Conservation (phyloP, 768 basidiomycete species). For the Mycena floridula region DNA sequence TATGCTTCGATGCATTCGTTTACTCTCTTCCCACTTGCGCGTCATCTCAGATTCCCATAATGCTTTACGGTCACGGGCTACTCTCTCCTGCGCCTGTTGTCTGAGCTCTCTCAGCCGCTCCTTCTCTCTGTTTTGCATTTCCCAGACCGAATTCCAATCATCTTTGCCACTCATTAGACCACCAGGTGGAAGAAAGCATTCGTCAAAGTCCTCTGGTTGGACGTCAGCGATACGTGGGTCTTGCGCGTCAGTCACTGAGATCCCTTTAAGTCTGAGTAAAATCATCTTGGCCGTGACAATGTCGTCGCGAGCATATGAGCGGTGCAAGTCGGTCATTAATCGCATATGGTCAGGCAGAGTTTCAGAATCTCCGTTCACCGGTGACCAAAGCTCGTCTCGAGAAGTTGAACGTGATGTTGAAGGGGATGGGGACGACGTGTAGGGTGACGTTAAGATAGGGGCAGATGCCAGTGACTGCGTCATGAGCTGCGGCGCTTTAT, state of each 20-base stretch:
- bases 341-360: background rate
- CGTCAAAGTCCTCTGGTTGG: background rate
- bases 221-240: too few relatives aligned
- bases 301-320: background rate
- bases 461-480: background rate
- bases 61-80: background rate
- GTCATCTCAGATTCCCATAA: too few relatives aligned
- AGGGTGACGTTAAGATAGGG: slow-evolving; percentile 9
- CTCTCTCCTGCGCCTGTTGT: background rate
- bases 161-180: too few relatives aligned
- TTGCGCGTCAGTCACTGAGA: background rate
- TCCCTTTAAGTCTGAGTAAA: background rate
- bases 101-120: background rate
- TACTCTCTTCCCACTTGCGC: too few relatives aligned
- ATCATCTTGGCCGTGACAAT: background rate
- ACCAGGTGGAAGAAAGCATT: too few relatives aligned
- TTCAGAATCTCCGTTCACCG: background rate
- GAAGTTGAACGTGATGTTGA: background rate
- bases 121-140: background rate
- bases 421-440: slow-evolving; percentile 10
- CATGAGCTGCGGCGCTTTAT: too few relatives aligned
- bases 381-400: background rate
- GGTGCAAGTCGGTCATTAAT: background rate
- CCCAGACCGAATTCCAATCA: too few relatives aligned
- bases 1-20: too few relatives aligned